phyloP scores from a whole-genome alignment of 140 eudicot genomes.

The Anethum foeniculum region DNA sequence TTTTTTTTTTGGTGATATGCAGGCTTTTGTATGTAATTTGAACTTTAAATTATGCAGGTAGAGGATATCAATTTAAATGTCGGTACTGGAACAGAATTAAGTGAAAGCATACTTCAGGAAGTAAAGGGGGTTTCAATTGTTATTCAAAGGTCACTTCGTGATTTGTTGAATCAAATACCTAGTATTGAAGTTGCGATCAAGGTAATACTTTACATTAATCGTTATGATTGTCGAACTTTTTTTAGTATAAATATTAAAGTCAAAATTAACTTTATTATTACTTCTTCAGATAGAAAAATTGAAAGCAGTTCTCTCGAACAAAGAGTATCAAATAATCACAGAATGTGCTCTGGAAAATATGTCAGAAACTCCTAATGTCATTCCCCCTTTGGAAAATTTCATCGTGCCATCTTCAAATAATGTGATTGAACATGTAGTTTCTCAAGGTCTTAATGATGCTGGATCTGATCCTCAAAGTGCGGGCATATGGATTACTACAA shows the following conservation, averaged over 20 bases:
- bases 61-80: constrained; percentile 91
- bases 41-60: constrained; percentile 39
- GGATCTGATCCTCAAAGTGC: constrained; percentile 36
- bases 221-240: neutral
- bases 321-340: constrained; percentile 78
- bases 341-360: constrained; percentile 86
- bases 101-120: constrained; percentile 88
- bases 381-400: constrained; percentile 43
- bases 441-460: constrained; percentile 35
- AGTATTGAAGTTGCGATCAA: constrained; percentile 57
- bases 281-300: constrained; percentile 62
- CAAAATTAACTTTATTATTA: constrained; percentile 9
- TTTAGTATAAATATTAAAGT: neutral
- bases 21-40: constrained; percentile 3
- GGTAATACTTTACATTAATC: constrained; percentile 32
- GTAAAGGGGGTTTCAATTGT: constrained; percentile 79
- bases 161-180: constrained; percentile 78
- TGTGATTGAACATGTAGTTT: constrained; percentile 20
- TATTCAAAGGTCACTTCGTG: constrained; percentile 85
- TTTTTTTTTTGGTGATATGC: neutral
- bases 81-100: constrained; percentile 68
- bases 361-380: constrained; percentile 72
- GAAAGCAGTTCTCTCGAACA: constrained; percentile 81
- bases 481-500: constrained; percentile 56
- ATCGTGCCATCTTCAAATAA: constrained; percentile 33